phyloP scores from a whole-genome alignment of 441 rosid genomes.

The Viola pubescens region DNA sequence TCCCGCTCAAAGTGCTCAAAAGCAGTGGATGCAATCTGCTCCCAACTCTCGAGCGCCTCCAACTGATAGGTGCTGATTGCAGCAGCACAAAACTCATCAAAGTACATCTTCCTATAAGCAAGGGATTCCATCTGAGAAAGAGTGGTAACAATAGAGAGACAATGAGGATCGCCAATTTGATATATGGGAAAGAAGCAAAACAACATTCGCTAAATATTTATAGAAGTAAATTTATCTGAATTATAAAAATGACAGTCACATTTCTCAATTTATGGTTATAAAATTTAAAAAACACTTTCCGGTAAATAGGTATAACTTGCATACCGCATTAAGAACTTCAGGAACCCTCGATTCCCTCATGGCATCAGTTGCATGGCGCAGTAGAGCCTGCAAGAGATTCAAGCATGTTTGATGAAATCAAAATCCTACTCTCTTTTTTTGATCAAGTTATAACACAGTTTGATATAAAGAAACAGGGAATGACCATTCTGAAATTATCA shows the following conservation, averaged over 20 bases:
- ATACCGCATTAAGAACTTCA: constrained; percentile 55
- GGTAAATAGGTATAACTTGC: constrained; percentile 1
- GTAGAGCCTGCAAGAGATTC: constrained; percentile 49
- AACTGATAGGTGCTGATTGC: constrained; percentile 74
- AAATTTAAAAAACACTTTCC: background rate
- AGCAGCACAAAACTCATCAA: constrained; percentile 90
- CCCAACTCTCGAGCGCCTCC: constrained; percentile 87
- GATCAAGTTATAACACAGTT: constrained; percentile 5
- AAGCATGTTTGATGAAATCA: background rate
- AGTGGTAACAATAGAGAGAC: background rate
- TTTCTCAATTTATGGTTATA: no score
- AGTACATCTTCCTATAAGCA: constrained; percentile 71
- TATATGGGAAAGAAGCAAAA: background rate
- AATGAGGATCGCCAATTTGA: background rate
- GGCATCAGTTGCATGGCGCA: constrained; percentile 62
- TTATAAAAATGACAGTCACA: no score
- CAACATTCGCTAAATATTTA: no score
- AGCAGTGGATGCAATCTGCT: constrained; percentile 59
- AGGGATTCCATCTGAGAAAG: constrained; percentile 67
- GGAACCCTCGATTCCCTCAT: constrained; percentile 80
- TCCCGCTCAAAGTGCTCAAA: constrained; percentile 77
- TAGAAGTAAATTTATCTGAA: no score
- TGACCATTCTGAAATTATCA: constrained; percentile 73
- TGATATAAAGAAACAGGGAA: constrained; percentile 11
- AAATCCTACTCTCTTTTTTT: background rate